Base-by-base conservation (phyloP, 176 grass and related monocot genomes). In the Oryza punctata region DNA sequence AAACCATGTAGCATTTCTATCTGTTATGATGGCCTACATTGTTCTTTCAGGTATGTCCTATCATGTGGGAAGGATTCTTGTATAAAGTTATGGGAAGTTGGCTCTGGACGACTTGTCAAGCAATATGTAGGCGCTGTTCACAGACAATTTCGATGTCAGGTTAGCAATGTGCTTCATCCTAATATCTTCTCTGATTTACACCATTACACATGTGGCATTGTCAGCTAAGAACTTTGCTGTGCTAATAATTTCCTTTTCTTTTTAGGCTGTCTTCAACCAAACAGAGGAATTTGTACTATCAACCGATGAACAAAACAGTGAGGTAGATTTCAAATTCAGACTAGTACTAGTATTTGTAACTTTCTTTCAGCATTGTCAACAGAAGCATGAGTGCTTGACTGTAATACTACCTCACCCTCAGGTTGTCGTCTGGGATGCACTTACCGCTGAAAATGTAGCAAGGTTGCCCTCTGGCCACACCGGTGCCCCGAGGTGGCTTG, bases 31-130 rank as follows among this genome's bases (percentile, higher is more conserved):
- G 57, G 5, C 24, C 26, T 29, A 72, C 49, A 67, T 71, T 78
- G 8, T 74, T 84, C 73, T 88, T 82, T 77, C 77, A 98, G 96
- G 85, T 94, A 93, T 16, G 28, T 98, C 47, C 85, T 98, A 41
- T 95, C 96, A 73, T 94, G 89, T 69, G 93, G 96, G 23, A 98
- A 98, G 80, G 93, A 98, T 88, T 95, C 96, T 63, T 82, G 72
- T 57, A 35, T 90, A 49, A 98, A 98, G 67, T 87, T 98, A 79
- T 95, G 96, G 96, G 96, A 98, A 87, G 91, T 95, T 87, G 87
- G 96, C 49, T 94, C 93, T 37, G 96, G 96, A 76, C 85, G 77
- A 80, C 89, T 94, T 54, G 79, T 95, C 40, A 98, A 90, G 76
- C 93, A 98, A 87, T 98, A 98, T 84, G 21, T 73, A 64, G 93